These are phyloP conservation scores for Penicillium sp. DNA, from an alignment of 2,329 filamentous ascomycete species.

Conservation along the genomic window DNA sequence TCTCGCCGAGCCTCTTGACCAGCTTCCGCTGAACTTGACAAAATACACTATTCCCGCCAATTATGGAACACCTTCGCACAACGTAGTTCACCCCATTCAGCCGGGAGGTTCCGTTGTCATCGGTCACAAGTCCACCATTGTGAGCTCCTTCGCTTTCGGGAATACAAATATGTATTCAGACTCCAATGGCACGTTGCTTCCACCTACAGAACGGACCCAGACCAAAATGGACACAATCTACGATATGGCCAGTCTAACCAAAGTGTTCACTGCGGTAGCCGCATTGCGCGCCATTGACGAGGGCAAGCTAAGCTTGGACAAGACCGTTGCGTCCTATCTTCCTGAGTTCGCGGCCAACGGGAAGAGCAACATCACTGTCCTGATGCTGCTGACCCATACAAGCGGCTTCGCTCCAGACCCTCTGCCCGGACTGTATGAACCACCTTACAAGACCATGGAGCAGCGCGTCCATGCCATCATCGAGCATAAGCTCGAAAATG, in stretches of 20 bases:
- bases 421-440: background rate
- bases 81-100: conserved; percentile 18
- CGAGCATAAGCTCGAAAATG: conserved; percentile 21
- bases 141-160: conserved; percentile 24
- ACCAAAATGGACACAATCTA: conserved; percentile 38
- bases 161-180: conserved; percentile 25
- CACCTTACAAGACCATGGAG: background rate
- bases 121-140: conserved; percentile 18
- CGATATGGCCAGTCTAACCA: conserved; percentile 41
- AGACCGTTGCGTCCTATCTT: background rate
- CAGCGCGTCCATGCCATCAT: background rate
- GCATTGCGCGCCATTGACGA: background rate
- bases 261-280: conserved; percentile 35
- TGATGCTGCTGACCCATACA: background rate
- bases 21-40: conserved; percentile 8
- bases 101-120: conserved; percentile 18
- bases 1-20: conserved; percentile 4
- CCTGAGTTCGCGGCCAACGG: background rate
- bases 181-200: conserved; percentile 31
- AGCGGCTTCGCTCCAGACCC: conserved; percentile 1
- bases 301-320: background rate
- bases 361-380: background rate
- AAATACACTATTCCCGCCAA: conserved; percentile 6
- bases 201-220: conserved; percentile 23
- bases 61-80: conserved; percentile 11